phyloP scores from a whole-genome alignment of 768 basidiomycete species.

The Auriscalpium microsporum region DNA sequence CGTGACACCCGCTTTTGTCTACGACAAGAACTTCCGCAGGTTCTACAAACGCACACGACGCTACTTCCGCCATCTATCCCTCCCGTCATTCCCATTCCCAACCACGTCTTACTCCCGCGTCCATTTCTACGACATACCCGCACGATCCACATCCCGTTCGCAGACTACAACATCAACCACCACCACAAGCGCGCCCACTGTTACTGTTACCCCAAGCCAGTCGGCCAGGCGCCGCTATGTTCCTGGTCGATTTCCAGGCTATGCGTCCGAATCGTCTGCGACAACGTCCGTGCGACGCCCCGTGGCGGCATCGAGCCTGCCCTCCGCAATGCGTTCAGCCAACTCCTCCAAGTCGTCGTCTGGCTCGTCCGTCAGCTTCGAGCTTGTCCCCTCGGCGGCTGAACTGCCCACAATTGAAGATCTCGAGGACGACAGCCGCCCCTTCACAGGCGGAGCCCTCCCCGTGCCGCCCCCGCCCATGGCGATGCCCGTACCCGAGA shows the following conservation, averaged over 20 bases:
- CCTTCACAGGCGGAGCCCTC: conserved; percentile 1
- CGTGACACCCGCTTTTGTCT: conserved; percentile 38
- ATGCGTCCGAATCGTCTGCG: conserved; percentile 5
- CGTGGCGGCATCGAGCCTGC: conserved; percentile 10
- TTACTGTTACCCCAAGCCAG: neutral
- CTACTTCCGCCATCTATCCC: conserved; percentile 11
- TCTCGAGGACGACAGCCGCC: conserved; percentile 8
- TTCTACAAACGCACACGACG: conserved; percentile 20
- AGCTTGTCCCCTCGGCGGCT: conserved; percentile 6
- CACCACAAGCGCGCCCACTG: neutral
- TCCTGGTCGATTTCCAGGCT: conserved; percentile 9
- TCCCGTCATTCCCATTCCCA: conserved; percentile 8
- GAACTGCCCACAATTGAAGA: conserved; percentile 13
- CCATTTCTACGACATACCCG: conserved; percentile 9
- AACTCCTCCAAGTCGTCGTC: conserved; percentile 9
- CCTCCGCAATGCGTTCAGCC: conserved; percentile 8
- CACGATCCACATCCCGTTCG: neutral
- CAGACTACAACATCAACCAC: neutral
- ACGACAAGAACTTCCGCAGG: conserved; percentile 28
- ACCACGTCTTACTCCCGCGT: conserved; percentile 17
- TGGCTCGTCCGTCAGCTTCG: conserved; percentile 15
- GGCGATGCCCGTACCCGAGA: conserved; percentile 5
- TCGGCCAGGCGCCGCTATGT: conserved; percentile 4
- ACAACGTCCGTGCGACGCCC: conserved; percentile 2
- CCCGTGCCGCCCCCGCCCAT: conserved; percentile 10